Evolutionary conservation across 805 yeast genomes (phyloP).

Genomic region (Zygosaccharomyces gambellarensis): DNA sequence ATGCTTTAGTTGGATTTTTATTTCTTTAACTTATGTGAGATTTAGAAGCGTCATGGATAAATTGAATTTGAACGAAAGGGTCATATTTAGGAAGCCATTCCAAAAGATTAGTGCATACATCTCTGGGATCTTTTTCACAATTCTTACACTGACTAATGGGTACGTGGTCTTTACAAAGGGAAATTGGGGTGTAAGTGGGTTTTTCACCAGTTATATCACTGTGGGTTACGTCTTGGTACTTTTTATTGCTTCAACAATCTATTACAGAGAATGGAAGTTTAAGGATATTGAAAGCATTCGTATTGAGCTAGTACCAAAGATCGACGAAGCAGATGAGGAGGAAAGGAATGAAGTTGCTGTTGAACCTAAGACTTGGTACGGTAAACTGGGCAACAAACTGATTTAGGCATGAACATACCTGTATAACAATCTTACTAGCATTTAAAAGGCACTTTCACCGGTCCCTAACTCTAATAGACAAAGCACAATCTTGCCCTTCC

Average conservation of each 20-base stretch:
- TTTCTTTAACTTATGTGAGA: conserved; percentile 47
- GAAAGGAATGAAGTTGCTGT: conserved; percentile 10
- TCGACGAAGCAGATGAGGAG: conserved; percentile 15
- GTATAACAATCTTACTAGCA: too few species aligned
- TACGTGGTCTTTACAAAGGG: conserved; percentile 53
- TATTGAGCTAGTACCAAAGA: conserved; percentile 16
- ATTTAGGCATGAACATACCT: too few species aligned
- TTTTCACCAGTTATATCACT: conserved; percentile 62
- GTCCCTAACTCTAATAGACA: too few species aligned
- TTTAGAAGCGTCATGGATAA: conserved; percentile 55
- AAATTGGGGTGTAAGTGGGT: conserved; percentile 46
- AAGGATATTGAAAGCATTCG: conserved; percentile 11
- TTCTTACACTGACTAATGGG: conserved; percentile 58
- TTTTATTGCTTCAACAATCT: conserved; percentile 9
- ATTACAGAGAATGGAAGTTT: conserved; percentile 10
- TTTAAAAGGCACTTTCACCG: too few species aligned
- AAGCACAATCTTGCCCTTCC: too few species aligned
- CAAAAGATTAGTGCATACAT: conserved; percentile 56
- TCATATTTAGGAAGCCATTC: conserved; percentile 48
- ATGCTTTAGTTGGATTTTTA: conserved; percentile 51
- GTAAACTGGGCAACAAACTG: background rate
- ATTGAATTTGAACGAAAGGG: conserved; percentile 47
- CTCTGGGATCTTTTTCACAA: conserved; percentile 41
- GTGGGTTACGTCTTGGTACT: conserved; percentile 43
- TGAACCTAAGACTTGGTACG: conserved; percentile 13